These are phyloP conservation scores for Cladophialophora psammophila DNA, from an alignment of 2,329 filamentous ascomycete species.

Conservation along the genomic window DNA sequence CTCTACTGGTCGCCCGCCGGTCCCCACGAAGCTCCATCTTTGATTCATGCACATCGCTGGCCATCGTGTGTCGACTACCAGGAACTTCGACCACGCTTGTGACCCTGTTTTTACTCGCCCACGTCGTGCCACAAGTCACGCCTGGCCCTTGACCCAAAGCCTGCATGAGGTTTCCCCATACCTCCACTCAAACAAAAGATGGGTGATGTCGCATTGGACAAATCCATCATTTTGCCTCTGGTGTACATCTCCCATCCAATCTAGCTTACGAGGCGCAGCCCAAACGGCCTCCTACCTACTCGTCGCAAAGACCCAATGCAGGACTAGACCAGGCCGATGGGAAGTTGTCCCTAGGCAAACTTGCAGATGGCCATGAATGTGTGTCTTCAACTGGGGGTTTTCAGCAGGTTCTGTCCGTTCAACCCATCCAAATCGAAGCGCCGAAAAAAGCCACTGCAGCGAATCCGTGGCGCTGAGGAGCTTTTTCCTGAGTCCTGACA, in stretches of 20 bases:
- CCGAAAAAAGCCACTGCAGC: constrained; percentile 5
- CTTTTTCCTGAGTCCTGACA: constrained; percentile 9
- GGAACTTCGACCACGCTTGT: constrained; percentile 15
- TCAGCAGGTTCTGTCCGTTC: background rate
- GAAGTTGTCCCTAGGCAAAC: background rate
- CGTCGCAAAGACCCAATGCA: constrained; percentile 6
- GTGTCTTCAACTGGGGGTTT: background rate
- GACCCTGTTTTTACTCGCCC: constrained; percentile 27
- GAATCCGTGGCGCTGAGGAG: constrained; percentile 13
- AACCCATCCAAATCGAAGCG: background rate
- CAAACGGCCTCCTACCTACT: background rate
- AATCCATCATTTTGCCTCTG: constrained; percentile 4
- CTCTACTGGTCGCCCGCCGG: constrained; percentile 10
- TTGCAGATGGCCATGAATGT: constrained; percentile 10
- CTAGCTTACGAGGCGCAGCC: constrained; percentile 30
- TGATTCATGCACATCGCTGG: constrained; percentile 15
- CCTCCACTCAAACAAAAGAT: constrained; percentile 9
- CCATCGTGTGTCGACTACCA: constrained; percentile 20
- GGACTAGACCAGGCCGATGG: constrained; percentile 4
- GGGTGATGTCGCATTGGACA: constrained; percentile 15
- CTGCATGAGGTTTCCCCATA: constrained; percentile 16
- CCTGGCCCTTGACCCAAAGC: constrained; percentile 22
- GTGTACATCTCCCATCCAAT: constrained; percentile 10
- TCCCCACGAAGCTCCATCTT: constrained; percentile 20
- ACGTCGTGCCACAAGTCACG: constrained; percentile 29